Evolutionary conservation across 2,329 filamentous ascomycete species (phyloP).

Genomic region (Kalaharituber pfeilii): DNA sequence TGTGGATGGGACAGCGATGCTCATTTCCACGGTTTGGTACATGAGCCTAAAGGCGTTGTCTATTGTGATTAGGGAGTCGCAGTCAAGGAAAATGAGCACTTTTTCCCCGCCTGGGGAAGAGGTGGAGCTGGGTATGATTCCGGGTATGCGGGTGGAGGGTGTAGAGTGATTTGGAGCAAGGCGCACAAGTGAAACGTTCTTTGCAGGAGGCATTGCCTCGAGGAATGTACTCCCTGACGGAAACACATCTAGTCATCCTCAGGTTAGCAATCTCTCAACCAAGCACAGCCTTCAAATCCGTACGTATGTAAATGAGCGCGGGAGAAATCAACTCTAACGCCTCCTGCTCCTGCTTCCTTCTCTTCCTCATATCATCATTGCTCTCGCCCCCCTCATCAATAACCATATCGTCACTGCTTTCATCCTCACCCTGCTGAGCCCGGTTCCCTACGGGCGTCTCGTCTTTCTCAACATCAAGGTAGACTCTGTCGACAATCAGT

Average conservation of each 20-base stretch:
- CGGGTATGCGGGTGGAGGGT: neutral
- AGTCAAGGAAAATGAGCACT: neutral
- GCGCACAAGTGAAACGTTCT: neutral
- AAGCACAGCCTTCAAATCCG: neutral
- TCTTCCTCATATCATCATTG: neutral
- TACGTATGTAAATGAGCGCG: too few species aligned
- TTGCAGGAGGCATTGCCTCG: neutral
- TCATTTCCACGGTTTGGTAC: slow-evolving; percentile 1
- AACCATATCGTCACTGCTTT: neutral
- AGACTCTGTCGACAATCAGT: neutral
- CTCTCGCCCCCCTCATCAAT: neutral
- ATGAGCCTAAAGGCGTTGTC: neutral
- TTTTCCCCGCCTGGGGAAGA: neutral
- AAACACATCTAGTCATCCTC: neutral
- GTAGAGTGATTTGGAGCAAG: neutral
- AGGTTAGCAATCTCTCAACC: too few species aligned
- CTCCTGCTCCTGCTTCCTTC: neutral
- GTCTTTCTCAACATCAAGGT: neutral
- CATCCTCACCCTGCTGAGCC: neutral
- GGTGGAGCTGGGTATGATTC: neutral
- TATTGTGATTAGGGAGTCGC: neutral
- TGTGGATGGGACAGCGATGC: neutral
- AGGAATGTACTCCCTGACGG: neutral
- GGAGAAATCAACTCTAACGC: neutral
- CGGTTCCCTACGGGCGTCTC: neutral